Conservation (phyloP, 2,329 filamentous ascomycete genomes). For the Aspergillus cejpii region DNA sequence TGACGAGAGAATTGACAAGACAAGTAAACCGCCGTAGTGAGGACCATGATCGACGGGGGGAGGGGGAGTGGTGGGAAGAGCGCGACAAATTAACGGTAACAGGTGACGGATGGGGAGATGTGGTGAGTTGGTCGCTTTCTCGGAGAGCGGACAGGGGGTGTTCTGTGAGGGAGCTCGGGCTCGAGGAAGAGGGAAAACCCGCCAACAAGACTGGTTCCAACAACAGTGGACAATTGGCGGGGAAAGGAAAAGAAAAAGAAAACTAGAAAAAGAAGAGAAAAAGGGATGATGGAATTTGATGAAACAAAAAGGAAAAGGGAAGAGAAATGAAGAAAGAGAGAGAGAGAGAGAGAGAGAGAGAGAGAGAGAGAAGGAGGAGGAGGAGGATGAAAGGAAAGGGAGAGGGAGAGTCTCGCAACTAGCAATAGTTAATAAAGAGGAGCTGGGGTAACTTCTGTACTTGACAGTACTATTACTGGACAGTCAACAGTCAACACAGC, state of each 20-base stretch:
- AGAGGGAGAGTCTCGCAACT: too few species aligned
- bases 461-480: too few species aligned
- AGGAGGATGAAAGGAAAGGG: background rate
- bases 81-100: background rate
- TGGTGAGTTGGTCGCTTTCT: background rate
- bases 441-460: too few species aligned
- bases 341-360: constrained; percentile 1
- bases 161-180: too few species aligned
- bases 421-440: too few species aligned
- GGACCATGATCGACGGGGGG: constrained; percentile 22
- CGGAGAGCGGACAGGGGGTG: background rate
- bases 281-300: background rate
- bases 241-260: background rate
- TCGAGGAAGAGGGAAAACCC: background rate
- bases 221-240: background rate
- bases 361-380: constrained; percentile 3
- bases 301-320: constrained; percentile 5
- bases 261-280: constrained; percentile 3
- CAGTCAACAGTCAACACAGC: too few species aligned
- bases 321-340: constrained; percentile 5
- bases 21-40: constrained; percentile 13
- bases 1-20: constrained; percentile 19
- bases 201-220: background rate
- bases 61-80: constrained; percentile 4
- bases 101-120: background rate